These are phyloP conservation scores for Solanum aculeatissimum DNA, from an alignment of 305 asterid species.

Conservation along the genomic window DNA sequence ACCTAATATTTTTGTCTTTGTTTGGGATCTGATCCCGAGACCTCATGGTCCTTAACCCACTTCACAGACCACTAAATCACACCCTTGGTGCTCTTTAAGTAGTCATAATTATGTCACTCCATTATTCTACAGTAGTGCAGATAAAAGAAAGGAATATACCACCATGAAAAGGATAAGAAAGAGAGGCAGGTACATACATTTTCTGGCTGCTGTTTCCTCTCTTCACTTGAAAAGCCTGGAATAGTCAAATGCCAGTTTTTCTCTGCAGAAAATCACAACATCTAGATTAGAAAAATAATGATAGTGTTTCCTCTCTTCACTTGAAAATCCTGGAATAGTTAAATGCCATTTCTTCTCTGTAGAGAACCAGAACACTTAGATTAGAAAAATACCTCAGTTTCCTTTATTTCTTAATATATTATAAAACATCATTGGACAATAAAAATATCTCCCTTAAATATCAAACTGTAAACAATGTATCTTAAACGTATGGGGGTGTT, in stretches of 20 bases:
- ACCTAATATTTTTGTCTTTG: background rate
- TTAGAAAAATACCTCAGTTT: constrained; percentile 6
- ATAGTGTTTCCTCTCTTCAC: constrained; percentile 51
- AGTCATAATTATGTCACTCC: background rate
- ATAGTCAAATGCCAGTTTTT: constrained; percentile 68
- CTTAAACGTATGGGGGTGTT: background rate
- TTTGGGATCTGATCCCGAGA: background rate
- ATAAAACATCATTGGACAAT: background rate
- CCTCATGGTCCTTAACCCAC: background rate
- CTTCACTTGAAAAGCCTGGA: constrained; percentile 90
- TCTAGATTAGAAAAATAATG: constrained; percentile 8
- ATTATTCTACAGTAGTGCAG: background rate
- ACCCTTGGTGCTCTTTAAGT: background rate
- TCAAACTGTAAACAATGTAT: background rate
- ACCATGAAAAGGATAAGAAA: background rate
- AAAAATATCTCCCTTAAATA: background rate
- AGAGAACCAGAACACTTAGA: constrained; percentile 13
- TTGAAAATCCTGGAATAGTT: constrained; percentile 84
- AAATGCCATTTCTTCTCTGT: constrained; percentile 87
- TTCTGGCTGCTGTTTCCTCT: constrained; percentile 34
- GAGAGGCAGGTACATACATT: constrained; percentile 39
- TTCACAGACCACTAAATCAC: background rate
- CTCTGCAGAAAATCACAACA: constrained; percentile 47
- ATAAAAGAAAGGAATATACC: background rate
- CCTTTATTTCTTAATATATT: background rate